phyloP scores from a whole-genome alignment of 495 filamentous ascomycete species.

The Daldinia concentrica region DNA sequence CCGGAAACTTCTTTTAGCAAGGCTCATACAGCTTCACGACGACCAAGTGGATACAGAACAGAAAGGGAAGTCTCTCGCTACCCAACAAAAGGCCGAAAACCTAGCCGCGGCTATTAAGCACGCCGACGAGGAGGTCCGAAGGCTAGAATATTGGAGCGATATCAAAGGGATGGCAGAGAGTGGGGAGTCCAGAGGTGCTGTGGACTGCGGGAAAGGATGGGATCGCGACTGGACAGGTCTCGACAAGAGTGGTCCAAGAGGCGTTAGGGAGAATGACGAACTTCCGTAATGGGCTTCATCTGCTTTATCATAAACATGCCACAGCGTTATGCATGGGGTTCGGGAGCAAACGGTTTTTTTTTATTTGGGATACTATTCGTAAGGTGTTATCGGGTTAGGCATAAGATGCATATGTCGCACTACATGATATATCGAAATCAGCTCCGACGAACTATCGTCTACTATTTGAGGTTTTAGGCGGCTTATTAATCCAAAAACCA shows the following conservation, averaged over 20 bases:
- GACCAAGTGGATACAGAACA: slow-evolving; percentile 52
- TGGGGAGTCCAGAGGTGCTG: slow-evolving; percentile 60
- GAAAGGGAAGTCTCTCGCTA: slow-evolving; percentile 41
- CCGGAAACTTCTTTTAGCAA: slow-evolving; percentile 74
- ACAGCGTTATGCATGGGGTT: slow-evolving; percentile 19
- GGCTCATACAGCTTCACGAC: slow-evolving; percentile 71
- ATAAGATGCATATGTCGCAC: background rate
- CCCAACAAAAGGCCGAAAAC: slow-evolving; percentile 57
- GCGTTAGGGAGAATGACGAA: slow-evolving; percentile 22
- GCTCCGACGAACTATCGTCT: background rate
- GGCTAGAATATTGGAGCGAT: slow-evolving; percentile 79
- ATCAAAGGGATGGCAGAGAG: slow-evolving; percentile 67
- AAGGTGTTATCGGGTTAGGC: slow-evolving; percentile 3
- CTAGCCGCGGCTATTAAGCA: slow-evolving; percentile 66
- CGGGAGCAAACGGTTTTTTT: slow-evolving; percentile 23
- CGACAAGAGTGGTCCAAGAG: slow-evolving; percentile 52
- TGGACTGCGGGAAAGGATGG: slow-evolving; percentile 58
- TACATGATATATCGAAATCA: slow-evolving; percentile 3
- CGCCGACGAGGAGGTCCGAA: slow-evolving; percentile 73
- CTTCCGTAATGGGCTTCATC: slow-evolving; percentile 17
- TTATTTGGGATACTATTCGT: slow-evolving; percentile 17
- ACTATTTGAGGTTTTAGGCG: background rate
- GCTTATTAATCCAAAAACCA: background rate
- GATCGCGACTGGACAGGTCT: slow-evolving; percentile 54
- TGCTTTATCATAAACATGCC: slow-evolving; percentile 6